phyloP scores from a whole-genome alignment of 1,284 basidiomycete genomes.

The Sutorius eximius region DNA sequence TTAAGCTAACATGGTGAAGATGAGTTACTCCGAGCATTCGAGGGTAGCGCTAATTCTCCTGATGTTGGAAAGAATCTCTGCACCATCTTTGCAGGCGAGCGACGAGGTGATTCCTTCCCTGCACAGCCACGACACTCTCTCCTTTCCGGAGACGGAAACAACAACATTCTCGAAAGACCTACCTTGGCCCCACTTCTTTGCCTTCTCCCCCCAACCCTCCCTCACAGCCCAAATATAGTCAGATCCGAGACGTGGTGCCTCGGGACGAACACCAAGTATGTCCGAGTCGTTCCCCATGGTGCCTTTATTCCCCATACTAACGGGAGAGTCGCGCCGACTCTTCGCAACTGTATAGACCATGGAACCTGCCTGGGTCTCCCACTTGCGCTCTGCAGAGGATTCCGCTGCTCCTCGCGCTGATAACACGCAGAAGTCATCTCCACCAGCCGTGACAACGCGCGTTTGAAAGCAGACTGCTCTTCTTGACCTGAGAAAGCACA shows the following conservation, averaged over 20 bases:
- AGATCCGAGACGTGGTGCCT: neutral
- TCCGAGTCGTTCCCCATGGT: neutral
- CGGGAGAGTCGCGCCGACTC: too few species aligned
- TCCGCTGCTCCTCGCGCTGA: constrained; percentile 45
- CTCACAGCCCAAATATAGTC: constrained; percentile 46
- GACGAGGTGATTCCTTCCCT: too few species aligned
- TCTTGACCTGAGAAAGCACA: neutral
- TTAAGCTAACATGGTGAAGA: too few species aligned
- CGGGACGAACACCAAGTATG: neutral
- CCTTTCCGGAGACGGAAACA: too few species aligned
- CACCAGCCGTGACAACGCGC: constrained; percentile 62
- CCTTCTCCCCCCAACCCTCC: too few species aligned
- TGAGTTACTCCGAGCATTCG: too few species aligned
- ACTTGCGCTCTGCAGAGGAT: constrained; percentile 38
- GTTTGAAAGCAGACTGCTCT: constrained; percentile 30
- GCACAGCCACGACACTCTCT: too few species aligned
- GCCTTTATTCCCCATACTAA: neutral
- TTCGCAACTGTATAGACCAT: too few species aligned
- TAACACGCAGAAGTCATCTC: constrained; percentile 42
- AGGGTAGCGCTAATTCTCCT: too few species aligned
- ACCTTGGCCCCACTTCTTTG: neutral
- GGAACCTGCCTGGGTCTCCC: neutral
- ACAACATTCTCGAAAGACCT: neutral
- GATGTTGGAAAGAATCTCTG: too few species aligned
- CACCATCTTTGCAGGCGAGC: too few species aligned